A percentile compares a stretch with the other conserved stretches of the same genome.
Conservation (phyloP, 176 grass and related monocot genomes). For the Oryza punctata region DNA sequence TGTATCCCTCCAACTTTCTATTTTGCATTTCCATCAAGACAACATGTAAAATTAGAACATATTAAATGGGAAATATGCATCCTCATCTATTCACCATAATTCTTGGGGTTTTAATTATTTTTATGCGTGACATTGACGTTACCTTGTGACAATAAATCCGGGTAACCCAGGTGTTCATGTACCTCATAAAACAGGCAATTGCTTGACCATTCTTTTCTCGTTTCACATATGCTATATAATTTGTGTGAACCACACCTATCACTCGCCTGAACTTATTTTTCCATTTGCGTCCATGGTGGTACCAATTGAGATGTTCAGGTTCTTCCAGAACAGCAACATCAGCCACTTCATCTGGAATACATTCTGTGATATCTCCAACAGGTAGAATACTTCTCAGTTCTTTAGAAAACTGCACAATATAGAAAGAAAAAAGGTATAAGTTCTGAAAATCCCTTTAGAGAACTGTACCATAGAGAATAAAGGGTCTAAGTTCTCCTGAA, state of each 20-base stretch:
- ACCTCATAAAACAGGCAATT: conserved; percentile 74
- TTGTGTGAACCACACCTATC: conserved; percentile 92
- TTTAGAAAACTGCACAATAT: conserved; percentile 69
- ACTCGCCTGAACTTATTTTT: conserved; percentile 86
- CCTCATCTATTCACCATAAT: not conserved
- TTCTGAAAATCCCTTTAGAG: conserved; percentile 37
- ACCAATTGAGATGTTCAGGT: conserved; percentile 96
- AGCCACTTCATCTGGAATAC: conserved; percentile 82
- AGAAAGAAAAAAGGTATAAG: not conserved
- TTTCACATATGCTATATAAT: conserved; percentile 98
- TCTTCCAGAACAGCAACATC: conserved; percentile 95
- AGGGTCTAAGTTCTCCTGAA: no score
- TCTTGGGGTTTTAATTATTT: not conserved
- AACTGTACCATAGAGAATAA: conserved; percentile 54
- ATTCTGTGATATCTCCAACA: conserved; percentile 84
- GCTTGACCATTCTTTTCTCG: conserved; percentile 90
- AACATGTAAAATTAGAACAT: not conserved
- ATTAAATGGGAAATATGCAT: conserved; percentile 3
- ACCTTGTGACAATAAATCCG: conserved; percentile 99
- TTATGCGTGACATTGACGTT: conserved; percentile 24
- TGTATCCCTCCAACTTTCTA: not conserved
- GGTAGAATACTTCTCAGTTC: conserved; percentile 94
- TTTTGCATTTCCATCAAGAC: not conserved
- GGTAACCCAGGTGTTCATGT: conserved; percentile 84
- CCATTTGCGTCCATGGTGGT: conserved; percentile 89